Conservation (phyloP, 768 basidiomycete species). For the Tephrocybe rancida region DNA sequence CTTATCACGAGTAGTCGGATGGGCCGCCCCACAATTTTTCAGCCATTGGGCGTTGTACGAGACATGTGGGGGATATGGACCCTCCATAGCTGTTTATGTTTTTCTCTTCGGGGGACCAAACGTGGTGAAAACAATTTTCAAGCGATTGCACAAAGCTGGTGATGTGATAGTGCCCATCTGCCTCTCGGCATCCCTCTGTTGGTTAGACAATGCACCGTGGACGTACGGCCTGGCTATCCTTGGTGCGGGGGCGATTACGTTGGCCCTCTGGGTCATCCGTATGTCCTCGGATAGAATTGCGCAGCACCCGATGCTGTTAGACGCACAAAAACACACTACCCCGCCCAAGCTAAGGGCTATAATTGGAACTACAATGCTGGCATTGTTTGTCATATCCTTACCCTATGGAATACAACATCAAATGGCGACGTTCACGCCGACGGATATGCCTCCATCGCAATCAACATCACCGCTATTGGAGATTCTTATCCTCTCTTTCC, state of each 20-base stretch:
- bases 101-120: slow-evolving; percentile 16
- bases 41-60: slow-evolving; percentile 43
- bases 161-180: slow-evolving; percentile 15
- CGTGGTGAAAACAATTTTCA: slow-evolving; percentile 5
- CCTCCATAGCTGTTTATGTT: slow-evolving; percentile 25
- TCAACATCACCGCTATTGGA: slow-evolving; percentile 33
- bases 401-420: slow-evolving; percentile 12
- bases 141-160: slow-evolving; percentile 3
- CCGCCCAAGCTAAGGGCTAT: slow-evolving; percentile 12
- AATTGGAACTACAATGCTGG: slow-evolving; percentile 20
- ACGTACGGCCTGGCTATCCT: slow-evolving; percentile 34
- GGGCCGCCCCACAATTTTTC: slow-evolving; percentile 39
- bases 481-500: slow-evolving; percentile 41
- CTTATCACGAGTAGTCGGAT: slow-evolving; percentile 31
- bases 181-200: slow-evolving; percentile 18
- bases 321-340: slow-evolving; percentile 7
- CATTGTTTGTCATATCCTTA: slow-evolving; percentile 17
- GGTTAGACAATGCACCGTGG: slow-evolving; percentile 40
- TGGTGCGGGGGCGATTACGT: slow-evolving; percentile 22
- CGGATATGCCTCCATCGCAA: slow-evolving; percentile 20
- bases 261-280: slow-evolving; percentile 14
- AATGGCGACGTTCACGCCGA: slow-evolving; percentile 5
- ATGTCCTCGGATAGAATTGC: slow-evolving; percentile 7
- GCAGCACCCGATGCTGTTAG: slow-evolving; percentile 11
- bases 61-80: slow-evolving; percentile 36